These are phyloP conservation scores for Cercis canadensis DNA, from an alignment of 306 rosid species.

Conservation along the genomic window DNA sequence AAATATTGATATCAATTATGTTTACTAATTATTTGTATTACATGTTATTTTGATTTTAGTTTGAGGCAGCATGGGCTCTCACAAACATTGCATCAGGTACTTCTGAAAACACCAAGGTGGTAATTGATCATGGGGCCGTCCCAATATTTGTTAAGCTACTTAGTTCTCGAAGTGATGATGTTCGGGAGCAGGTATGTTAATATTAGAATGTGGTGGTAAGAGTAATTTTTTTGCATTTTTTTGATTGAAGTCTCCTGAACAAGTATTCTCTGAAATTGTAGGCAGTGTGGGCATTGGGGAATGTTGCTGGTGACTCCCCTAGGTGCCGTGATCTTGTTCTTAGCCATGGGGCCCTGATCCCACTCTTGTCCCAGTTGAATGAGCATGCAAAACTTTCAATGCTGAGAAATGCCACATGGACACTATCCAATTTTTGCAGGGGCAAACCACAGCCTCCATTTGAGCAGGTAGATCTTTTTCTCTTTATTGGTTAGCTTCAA, in stretches of 20 bases:
- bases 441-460: slow-evolving; percentile 96
- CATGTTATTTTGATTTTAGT: slow-evolving; percentile 45
- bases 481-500: neutral
- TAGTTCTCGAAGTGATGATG: slow-evolving; percentile 90
- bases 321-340: slow-evolving; percentile 95
- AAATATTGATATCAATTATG: slow-evolving; percentile 5
- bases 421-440: slow-evolving; percentile 89
- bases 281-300: slow-evolving; percentile 98
- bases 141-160: slow-evolving; percentile 90
- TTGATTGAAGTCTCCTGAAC: neutral
- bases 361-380: slow-evolving; percentile 77
- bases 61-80: slow-evolving; percentile 98
- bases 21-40: slow-evolving; percentile 20
- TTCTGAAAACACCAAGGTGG: slow-evolving; percentile 89
- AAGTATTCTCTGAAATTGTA: slow-evolving; percentile 32
- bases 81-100: slow-evolving; percentile 96
- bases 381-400: slow-evolving; percentile 94
- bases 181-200: slow-evolving; percentile 83
- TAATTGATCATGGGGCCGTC: slow-evolving; percentile 91
- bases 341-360: slow-evolving; percentile 75
- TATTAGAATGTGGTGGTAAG: neutral
- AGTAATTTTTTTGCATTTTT: neutral
- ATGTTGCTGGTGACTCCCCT: slow-evolving; percentile 97
- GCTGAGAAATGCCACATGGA: slow-evolving; percentile 96
- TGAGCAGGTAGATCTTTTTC: slow-evolving; percentile 59